Conservation (phyloP, 768 basidiomycete genomes). For the Cyclocybe aegerita region DNA sequence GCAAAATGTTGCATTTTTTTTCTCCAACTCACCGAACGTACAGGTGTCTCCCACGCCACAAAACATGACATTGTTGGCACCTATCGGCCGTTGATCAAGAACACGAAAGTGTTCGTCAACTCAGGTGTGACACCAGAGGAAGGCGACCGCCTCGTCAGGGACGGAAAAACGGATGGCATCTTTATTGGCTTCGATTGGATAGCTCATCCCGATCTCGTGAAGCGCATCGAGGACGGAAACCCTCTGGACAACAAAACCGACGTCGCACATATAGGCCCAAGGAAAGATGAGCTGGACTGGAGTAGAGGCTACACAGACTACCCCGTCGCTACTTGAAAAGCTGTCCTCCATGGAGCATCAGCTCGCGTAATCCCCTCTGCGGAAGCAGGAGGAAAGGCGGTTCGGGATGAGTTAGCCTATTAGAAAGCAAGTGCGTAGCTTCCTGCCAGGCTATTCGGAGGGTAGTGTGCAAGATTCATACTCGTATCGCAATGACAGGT, state of each 20-base stretch:
- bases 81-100: constrained; percentile 11
- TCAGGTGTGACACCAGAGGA: constrained; percentile 18
- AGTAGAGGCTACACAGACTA: constrained; percentile 5
- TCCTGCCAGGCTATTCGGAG: no score
- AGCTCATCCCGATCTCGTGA: constrained; percentile 36
- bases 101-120: constrained; percentile 8
- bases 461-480: no score
- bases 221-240: constrained; percentile 23
- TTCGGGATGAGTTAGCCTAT: no score
- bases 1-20: no score
- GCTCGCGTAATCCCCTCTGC: no score
- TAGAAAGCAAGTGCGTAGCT: no score
- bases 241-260: constrained; percentile 3
- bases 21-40: neutral
- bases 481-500: no score
- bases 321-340: neutral
- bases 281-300: neutral
- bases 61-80: constrained; percentile 11
- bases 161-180: constrained; percentile 31
- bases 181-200: constrained; percentile 33
- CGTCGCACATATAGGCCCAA: neutral
- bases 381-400: no score
- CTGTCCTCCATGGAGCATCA: no score
- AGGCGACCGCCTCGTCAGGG: constrained; percentile 28
- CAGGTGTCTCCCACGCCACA: constrained; percentile 5